A percentile compares a stretch with the other conserved stretches of the same genome.
Conservation (phyloP, 495 filamentous ascomycete genomes). For the Copromyces sp. region DNA sequence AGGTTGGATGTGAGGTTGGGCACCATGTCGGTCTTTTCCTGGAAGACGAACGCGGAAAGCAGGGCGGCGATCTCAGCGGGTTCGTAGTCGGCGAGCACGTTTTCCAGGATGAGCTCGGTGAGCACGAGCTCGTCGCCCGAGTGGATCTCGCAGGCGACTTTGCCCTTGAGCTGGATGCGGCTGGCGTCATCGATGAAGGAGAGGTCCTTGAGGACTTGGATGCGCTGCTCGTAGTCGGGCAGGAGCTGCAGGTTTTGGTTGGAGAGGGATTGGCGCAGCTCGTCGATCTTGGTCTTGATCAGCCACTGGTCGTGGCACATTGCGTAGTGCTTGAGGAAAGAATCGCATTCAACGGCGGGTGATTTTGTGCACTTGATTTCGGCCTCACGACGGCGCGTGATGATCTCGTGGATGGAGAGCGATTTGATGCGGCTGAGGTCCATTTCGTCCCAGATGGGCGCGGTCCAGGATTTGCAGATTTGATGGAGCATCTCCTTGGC, state of each 20-base stretch:
- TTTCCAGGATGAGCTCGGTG: conserved; percentile 91
- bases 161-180: conserved; percentile 89
- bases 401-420: conserved; percentile 60
- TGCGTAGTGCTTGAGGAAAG: conserved; percentile 81
- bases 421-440: conserved; percentile 74
- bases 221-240: conserved; percentile 95
- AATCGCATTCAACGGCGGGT: conserved; percentile 50
- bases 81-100: conserved; percentile 89
- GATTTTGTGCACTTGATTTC: conserved; percentile 46
- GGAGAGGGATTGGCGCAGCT: conserved; percentile 77
- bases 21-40: conserved; percentile 82
- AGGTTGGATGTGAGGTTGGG: conserved; percentile 78
- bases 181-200: conserved; percentile 76
- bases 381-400: conserved; percentile 55
- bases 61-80: conserved; percentile 94
- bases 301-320: conserved; percentile 95
- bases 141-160: conserved; percentile 97
- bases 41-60: conserved; percentile 93
- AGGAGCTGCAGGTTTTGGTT: conserved; percentile 94
- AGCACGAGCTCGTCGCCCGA: conserved; percentile 96
- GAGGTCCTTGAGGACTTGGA: conserved; percentile 81
- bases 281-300: conserved; percentile 79
- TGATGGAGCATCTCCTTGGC: conserved; percentile 52
- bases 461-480: conserved; percentile 59
- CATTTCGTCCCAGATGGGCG: conserved; percentile 70